Percentiles rank a stretch among this genome's conserved stretches.
Conservation (phyloP, 1,284 basidiomycete genomes). For the Rhodotorula sp. region DNA sequence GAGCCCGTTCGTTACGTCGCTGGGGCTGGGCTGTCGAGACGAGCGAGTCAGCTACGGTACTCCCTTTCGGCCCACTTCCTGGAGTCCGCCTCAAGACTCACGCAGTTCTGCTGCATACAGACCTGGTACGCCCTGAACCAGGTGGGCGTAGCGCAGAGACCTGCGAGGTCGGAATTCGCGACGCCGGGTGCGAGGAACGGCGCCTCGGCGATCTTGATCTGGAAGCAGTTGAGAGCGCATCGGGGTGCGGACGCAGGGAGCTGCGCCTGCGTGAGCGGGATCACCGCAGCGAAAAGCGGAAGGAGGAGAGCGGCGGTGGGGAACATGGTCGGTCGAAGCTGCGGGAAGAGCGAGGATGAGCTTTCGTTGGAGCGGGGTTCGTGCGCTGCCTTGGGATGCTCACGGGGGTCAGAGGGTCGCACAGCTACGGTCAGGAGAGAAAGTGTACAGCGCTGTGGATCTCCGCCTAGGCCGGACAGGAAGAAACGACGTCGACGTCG, state of each 20-base stretch:
- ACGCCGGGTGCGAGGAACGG: background rate
- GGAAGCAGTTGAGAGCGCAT: background rate
- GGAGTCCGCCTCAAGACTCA: background rate
- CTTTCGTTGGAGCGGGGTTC: too few relatives aligned
- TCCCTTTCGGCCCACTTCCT: background rate
- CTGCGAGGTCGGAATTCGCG: background rate
- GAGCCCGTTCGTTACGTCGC: background rate
- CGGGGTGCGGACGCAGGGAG: background rate
- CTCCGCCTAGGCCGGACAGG: background rate
- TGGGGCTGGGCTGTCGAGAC: background rate
- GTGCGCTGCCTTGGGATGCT: background rate
- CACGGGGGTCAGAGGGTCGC: too few relatives aligned
- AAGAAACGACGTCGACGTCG: background rate
- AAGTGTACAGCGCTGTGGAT: too few relatives aligned
- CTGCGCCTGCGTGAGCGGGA: background rate
- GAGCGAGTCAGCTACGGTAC: background rate
- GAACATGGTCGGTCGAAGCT: background rate
- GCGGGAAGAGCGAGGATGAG: too few relatives aligned
- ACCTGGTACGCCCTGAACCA: background rate
- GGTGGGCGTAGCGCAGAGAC: background rate
- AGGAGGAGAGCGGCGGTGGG: background rate
- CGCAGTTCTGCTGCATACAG: background rate
- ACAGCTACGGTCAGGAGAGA: too few relatives aligned
- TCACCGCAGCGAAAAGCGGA: background rate
- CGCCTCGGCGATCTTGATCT: background rate